A percentile compares a stretch with the other conserved stretches of the same genome.
Conservation (phyloP, 192 early-diverging fungal genomes). For the Podila epigama region DNA sequence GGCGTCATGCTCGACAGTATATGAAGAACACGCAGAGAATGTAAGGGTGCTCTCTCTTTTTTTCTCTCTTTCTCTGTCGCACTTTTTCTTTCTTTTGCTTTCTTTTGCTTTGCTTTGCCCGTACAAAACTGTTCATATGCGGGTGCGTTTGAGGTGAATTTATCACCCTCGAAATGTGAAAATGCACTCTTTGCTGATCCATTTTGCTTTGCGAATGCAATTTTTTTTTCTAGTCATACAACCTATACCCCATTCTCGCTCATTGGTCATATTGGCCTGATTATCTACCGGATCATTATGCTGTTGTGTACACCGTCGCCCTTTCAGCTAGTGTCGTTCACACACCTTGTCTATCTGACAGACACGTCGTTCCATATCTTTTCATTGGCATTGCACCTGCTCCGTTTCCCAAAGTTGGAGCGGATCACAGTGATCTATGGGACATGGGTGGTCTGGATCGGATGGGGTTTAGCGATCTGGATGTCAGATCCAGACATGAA, state of each 20-base stretch:
- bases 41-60: conserved; percentile 11
- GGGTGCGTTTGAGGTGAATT: background rate
- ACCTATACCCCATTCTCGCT: conserved; percentile 52
- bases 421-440: conserved; percentile 63
- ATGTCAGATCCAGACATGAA: conserved; percentile 48
- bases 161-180: background rate
- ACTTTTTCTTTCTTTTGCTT: background rate
- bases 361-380: conserved; percentile 56
- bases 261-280: conserved; percentile 39
- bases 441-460: conserved; percentile 64
- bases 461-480: conserved; percentile 57
- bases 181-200: background rate
- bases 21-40: conserved; percentile 44
- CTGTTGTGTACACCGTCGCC: conserved; percentile 36
- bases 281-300: conserved; percentile 46
- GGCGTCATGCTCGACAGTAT: conserved; percentile 42
- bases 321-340: conserved; percentile 50
- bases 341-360: conserved; percentile 53
- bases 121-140: background rate
- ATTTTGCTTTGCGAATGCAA: no score
- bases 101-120: background rate
- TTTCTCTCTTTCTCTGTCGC: background rate
- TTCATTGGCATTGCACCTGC: conserved; percentile 51
- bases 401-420: conserved; percentile 52
- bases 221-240: conserved; percentile 37